phyloP scores from a whole-genome alignment of 805 yeast species.

The Ogataea minuta region DNA sequence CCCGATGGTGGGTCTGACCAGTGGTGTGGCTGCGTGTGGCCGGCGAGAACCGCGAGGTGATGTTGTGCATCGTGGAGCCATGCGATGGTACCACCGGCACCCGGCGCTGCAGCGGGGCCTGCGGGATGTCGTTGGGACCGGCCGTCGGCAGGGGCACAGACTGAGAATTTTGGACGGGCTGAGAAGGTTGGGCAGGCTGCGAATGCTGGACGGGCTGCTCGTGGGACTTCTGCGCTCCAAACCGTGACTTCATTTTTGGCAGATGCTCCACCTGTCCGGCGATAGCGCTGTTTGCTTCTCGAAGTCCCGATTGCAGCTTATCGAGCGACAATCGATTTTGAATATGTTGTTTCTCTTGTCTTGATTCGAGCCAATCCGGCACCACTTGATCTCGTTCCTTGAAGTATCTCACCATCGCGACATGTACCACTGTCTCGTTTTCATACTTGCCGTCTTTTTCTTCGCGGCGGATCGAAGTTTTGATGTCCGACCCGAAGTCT shows the following conservation, averaged over 20 bases:
- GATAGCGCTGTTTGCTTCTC: constrained; percentile 11
- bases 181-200: constrained; percentile 1
- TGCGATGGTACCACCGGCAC: constrained; percentile 4
- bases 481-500: constrained; percentile 22
- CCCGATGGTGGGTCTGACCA: neutral
- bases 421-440: constrained; percentile 34
- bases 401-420: constrained; percentile 31
- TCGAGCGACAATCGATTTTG: constrained; percentile 11
- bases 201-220: constrained; percentile 1
- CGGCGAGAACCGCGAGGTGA: constrained; percentile 17
- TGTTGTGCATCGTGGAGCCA: constrained; percentile 1
- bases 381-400: constrained; percentile 17
- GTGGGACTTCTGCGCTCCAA: constrained; percentile 9
- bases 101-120: constrained; percentile 12
- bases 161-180: no score
- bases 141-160: no score
- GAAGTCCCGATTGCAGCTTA: constrained; percentile 15
- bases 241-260: constrained; percentile 15
- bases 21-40: constrained; percentile 2
- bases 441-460: constrained; percentile 37
- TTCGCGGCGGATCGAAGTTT: constrained; percentile 26
- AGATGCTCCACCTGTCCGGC: constrained; percentile 18
- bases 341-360: neutral
- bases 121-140: constrained; percentile 8
- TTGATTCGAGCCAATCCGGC: constrained; percentile 32